Conservation (phyloP, 2,329 filamentous ascomycete species). For the Diatrype stigma region DNA sequence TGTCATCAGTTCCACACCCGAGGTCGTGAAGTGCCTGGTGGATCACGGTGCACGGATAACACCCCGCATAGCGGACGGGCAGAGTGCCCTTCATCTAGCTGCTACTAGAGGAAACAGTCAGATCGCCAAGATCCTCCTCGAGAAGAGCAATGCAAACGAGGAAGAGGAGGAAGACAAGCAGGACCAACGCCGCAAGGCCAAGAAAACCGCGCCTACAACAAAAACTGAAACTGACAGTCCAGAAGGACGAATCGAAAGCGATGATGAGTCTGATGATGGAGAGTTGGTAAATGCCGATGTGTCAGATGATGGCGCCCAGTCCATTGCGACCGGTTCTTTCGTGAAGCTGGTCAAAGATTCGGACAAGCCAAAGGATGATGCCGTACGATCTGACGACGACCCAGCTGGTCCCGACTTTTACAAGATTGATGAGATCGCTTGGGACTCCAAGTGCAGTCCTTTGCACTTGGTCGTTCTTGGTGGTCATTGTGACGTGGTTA, state of each 20-base stretch:
- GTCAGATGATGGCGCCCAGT: slow-evolving; percentile 47
- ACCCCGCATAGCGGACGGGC: slow-evolving; percentile 71
- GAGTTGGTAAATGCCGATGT: slow-evolving; percentile 44
- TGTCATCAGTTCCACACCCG: slow-evolving; percentile 60
- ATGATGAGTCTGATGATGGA: slow-evolving; percentile 42
- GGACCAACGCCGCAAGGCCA: slow-evolving; percentile 41
- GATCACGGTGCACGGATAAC: slow-evolving; percentile 69
- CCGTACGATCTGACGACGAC: slow-evolving; percentile 46
- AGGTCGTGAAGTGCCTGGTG: slow-evolving; percentile 68
- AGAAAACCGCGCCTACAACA: slow-evolving; percentile 23
- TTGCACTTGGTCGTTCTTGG: slow-evolving; percentile 75
- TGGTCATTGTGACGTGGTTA: slow-evolving; percentile 66
- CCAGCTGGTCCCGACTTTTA: slow-evolving; percentile 73
- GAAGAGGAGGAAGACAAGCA: slow-evolving; percentile 59
- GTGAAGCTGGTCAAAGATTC: slow-evolving; percentile 57
- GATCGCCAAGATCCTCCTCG: slow-evolving; percentile 69
- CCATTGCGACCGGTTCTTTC: slow-evolving; percentile 66
- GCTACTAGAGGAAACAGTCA: slow-evolving; percentile 63
- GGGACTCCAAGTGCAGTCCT: slow-evolving; percentile 71
- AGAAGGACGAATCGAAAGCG: slow-evolving; percentile 27
- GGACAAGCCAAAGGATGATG: slow-evolving; percentile 36
- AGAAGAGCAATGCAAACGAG: slow-evolving; percentile 71
- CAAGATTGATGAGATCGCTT: slow-evolving; percentile 72
- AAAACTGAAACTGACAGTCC: slow-evolving; percentile 14
- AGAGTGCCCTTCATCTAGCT: slow-evolving; percentile 78